Percentiles rank a stretch among this genome's conserved stretches.
Conservation (phyloP, 73 alveolate species). For the Paramecium bursaria region DNA sequence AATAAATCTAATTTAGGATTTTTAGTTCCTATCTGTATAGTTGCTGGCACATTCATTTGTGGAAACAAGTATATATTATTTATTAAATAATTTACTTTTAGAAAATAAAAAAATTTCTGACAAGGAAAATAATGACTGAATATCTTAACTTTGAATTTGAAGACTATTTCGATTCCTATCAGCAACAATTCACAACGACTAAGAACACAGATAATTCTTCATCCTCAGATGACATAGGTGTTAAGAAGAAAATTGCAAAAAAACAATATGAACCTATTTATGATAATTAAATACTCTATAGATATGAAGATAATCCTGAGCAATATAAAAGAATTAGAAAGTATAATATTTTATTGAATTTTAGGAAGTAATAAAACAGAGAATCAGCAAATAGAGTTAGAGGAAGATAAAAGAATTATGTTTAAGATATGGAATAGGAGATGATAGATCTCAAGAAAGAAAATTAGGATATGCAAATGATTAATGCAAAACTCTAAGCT, state of each 20-base stretch:
- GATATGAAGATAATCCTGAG: slow-evolving; percentile 59
- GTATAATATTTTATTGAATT: not conserved
- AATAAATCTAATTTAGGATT: slow-evolving; percentile 20
- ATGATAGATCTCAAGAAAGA: slow-evolving; percentile 5
- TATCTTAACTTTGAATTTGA: no score
- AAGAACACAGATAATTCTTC: no score
- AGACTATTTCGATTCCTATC: no score
- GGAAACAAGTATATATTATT: no score
- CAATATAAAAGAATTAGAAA: slow-evolving; percentile 56
- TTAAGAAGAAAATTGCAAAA: not conserved
- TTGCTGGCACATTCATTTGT: not conserved
- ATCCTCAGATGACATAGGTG: no score
- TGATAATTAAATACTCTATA: slow-evolving; percentile 38
- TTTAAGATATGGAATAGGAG: slow-evolving; percentile 38
- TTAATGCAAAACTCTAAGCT: slow-evolving; percentile 49
- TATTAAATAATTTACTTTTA: no score
- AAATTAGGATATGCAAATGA: slow-evolving; percentile 20
- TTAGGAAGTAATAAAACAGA: slow-evolving; percentile 18
- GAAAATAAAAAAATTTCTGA: no score
- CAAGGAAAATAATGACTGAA: no score
- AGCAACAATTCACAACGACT: no score
- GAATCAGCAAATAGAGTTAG: slow-evolving; percentile 60
- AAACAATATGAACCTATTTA: slow-evolving; percentile 56
- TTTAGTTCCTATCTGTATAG: not conserved
- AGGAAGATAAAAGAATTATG: slow-evolving; percentile 59